Conservation (phyloP, 2,329 filamentous ascomycete genomes). For the Trichothecium sympodiale region DNA sequence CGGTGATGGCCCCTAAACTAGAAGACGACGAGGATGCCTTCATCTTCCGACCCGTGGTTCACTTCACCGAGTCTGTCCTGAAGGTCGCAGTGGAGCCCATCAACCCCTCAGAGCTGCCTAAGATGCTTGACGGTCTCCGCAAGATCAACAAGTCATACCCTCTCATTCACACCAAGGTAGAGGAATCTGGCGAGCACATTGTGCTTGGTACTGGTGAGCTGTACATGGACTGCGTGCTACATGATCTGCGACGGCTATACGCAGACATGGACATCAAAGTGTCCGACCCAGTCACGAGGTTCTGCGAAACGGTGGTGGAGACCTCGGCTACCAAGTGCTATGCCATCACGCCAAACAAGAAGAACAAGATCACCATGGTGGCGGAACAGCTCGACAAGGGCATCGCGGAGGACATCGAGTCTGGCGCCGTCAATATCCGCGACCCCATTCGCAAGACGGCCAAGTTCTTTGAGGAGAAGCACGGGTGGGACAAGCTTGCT, state of each 20-base stretch:
- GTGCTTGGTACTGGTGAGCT: constrained; percentile 90
- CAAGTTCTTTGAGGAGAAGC: constrained; percentile 94
- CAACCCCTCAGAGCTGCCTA: constrained; percentile 93
- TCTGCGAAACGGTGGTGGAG: constrained; percentile 96
- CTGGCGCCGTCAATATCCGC: constrained; percentile 78
- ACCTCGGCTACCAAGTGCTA: constrained; percentile 98
- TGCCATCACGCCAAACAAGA: constrained; percentile 95
- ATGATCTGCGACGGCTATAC: constrained; percentile 86
- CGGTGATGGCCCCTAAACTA: constrained; percentile 68
- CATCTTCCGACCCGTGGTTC: constrained; percentile 84
- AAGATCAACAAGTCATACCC: constrained; percentile 99
- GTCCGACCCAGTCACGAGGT: constrained; percentile 91
- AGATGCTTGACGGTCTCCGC: constrained; percentile 93
- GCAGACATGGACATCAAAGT: constrained; percentile 99
- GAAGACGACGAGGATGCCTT: constrained; percentile 86
- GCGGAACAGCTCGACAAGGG: constrained; percentile 92
- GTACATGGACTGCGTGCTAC: constrained; percentile 99
- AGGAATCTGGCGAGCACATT: constrained; percentile 95
- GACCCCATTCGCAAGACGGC: constrained; percentile 88
- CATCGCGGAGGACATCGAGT: constrained; percentile 90
- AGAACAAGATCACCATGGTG: constrained; percentile 98
- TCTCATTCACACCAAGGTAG: constrained; percentile 89
- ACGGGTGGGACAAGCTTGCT: constrained; percentile 92
- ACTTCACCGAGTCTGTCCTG: constrained; percentile 95
- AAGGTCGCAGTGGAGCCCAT: constrained; percentile 97